Conservation (phyloP, 2,329 filamentous ascomycete species). For the Epichloe uncinata region DNA sequence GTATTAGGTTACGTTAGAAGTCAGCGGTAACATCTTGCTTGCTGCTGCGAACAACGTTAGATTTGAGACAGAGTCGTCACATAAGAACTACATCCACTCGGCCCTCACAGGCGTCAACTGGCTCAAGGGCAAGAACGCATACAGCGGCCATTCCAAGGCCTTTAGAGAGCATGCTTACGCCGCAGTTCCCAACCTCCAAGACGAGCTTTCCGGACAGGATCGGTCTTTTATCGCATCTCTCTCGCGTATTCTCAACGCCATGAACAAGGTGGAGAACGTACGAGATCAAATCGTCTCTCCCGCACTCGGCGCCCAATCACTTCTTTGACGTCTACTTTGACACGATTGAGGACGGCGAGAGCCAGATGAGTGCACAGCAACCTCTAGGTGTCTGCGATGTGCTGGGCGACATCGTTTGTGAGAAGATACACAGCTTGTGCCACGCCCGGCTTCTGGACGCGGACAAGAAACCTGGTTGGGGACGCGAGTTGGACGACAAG, state of each 20-base stretch:
- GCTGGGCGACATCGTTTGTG: not conserved
- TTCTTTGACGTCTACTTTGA: slow-evolving; percentile 4
- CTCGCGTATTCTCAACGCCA: slow-evolving; percentile 3
- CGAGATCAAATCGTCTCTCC: not conserved
- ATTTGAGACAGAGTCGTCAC: not conserved
- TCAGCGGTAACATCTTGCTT: too few relatives aligned
- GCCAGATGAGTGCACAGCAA: not conserved
- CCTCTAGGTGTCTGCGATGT: slow-evolving; percentile 2
- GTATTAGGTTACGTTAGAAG: too few relatives aligned
- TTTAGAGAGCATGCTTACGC: slow-evolving; percentile 1
- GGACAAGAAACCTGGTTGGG: slow-evolving; percentile 5
- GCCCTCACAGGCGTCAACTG: slow-evolving; percentile 5
- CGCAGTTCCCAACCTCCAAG: slow-evolving; percentile 3
- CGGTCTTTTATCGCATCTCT: slow-evolving; percentile 5
- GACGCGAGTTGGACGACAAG: slow-evolving; percentile 1
- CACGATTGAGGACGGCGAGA: slow-evolving; percentile 2
- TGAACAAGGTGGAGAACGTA: slow-evolving; percentile 4
- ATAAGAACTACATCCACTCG: slow-evolving; percentile 6
- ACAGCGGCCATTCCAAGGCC: slow-evolving; percentile 1
- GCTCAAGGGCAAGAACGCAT: slow-evolving; percentile 4
- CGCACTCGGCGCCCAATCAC: not conserved
- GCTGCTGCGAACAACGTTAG: not conserved
- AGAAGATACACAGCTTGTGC: slow-evolving; percentile 2
- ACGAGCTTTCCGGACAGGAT: slow-evolving; percentile 3
- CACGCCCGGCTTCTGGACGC: slow-evolving; percentile 2